Evolutionary conservation across 257 asterid genomes (phyloP).

Genomic region (Gentiana dahurica): DNA sequence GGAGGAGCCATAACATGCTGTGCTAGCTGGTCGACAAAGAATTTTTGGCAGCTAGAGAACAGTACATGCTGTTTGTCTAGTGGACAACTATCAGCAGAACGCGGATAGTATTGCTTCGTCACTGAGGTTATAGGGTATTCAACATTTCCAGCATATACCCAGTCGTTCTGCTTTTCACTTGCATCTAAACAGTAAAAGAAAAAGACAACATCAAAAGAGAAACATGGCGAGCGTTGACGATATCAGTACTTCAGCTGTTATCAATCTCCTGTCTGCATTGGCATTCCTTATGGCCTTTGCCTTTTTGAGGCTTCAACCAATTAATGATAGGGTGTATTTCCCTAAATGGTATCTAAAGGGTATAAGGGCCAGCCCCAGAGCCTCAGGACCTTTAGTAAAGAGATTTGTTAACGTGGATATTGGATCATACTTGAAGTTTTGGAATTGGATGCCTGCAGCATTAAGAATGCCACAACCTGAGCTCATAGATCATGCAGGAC

Average conservation of each 20-base stretch:
- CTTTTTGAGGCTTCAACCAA: constrained; percentile 66
- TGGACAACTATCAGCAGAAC: neutral
- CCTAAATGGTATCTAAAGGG: constrained; percentile 84
- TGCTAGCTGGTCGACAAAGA: neutral
- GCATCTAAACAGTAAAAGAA: constrained; percentile 20
- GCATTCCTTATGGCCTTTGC: constrained; percentile 72
- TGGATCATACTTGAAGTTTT: constrained; percentile 45
- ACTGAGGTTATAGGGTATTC: neutral
- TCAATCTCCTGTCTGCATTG: constrained; percentile 66
- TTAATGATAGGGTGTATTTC: constrained; percentile 68
- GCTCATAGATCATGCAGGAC: constrained; percentile 86
- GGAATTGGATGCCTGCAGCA: constrained; percentile 92
- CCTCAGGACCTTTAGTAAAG: constrained; percentile 30
- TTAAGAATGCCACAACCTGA: constrained; percentile 78
- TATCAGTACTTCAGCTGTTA: constrained; percentile 54
- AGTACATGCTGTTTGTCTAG: neutral
- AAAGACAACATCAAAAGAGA: constrained; percentile 17
- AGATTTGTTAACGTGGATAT: constrained; percentile 43
- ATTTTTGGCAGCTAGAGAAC: no score
- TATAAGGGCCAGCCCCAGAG: constrained; percentile 49
- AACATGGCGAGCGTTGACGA: constrained; percentile 63
- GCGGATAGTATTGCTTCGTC: neutral
- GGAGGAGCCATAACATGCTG: neutral
- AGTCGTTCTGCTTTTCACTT: neutral
- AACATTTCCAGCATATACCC: neutral